Evolutionary conservation across 345 rosid species (phyloP).

Genomic region (Ceriops zippeliana): DNA sequence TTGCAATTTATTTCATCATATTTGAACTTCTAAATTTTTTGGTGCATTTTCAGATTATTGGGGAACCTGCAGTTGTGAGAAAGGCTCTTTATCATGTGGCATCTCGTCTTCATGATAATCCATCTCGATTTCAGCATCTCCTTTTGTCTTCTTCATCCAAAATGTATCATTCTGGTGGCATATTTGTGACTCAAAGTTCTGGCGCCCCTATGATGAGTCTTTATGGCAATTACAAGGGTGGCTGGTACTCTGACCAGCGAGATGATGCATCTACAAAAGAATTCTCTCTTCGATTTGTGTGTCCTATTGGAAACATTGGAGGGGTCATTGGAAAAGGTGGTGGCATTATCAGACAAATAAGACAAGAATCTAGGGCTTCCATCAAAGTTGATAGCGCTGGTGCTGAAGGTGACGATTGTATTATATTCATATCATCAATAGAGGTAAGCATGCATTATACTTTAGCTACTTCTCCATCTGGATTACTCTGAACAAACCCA

Average conservation of each 20-base stretch:
- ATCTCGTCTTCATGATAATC: conserved; percentile 31
- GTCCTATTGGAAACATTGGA: conserved; percentile 32
- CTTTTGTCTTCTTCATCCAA: conserved; percentile 27
- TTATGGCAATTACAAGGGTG: conserved; percentile 30
- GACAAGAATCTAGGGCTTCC: conserved; percentile 34
- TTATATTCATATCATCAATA: conserved; percentile 34
- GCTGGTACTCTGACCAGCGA: conserved; percentile 29
- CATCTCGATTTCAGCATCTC: conserved; percentile 34
- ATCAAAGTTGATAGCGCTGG: conserved; percentile 36
- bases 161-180: conserved; percentile 23
- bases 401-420: conserved; percentile 37
- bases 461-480: neutral
- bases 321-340: conserved; percentile 36
- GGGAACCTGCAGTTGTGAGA: conserved; percentile 28
- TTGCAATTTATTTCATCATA: neutral
- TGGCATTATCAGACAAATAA: conserved; percentile 28
- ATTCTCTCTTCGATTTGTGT: conserved; percentile 29
- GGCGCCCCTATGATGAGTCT: conserved; percentile 23
- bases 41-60: conserved; percentile 19
- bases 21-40: neutral
- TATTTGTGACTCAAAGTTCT: conserved; percentile 23
- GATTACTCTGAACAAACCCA: neutral
- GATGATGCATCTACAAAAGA: conserved; percentile 30
- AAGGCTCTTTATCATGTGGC: conserved; percentile 33
- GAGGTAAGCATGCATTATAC: conserved; percentile 20